Base-by-base conservation (phyloP, 257 asterid genomes). In the Nemophila menziesii region DNA sequence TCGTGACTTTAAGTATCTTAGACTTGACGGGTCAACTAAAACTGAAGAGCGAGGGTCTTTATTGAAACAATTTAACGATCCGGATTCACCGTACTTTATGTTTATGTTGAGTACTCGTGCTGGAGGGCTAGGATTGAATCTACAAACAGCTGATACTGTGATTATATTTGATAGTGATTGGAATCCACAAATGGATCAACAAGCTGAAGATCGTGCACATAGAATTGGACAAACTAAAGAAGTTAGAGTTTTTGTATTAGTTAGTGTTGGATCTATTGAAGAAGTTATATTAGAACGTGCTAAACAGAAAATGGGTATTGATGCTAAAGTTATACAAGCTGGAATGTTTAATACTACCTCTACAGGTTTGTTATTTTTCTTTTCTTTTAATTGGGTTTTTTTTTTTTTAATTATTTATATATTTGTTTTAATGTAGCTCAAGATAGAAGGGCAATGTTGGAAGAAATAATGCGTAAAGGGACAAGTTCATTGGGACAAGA, bases 161-260 rank as follows among this genome's bases (percentile, higher is more conserved):
- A 77, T 90, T 33, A 90, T 85, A 18, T 90, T 85, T 54, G 99
- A 90, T 72, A 90, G 99, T 50, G 99, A 90, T 52, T 90, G 99
- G 99, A 90, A 90, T 60, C 99, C 99, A 36, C 96, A 85, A 50
- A 79, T 79, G 93, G 99, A 90, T 67, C 99, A 85, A 60, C 99
- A 90, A 77, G 99, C 99, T 18, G 96, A 90, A 56, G 99, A 90
- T 61, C 77, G 99, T 47, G 99, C 99, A 34, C 99, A 90, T 59
- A 93, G 99, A 18, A 90, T 90, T 51, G 99, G 99, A 41, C 99
- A 90, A 73, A 85, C 78, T 77, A 90, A 85, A 65, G 99, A 90
- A 72, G 96, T 90, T 40, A 63, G 92, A 56, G 99, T 90, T 63
- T 90, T 90, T 72, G 96, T 85, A 64, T 80, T 90, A 29, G 84